phyloP scores from a whole-genome alignment of 202 grass and related monocot species.

The Thinopyrum obtusiflorum region DNA sequence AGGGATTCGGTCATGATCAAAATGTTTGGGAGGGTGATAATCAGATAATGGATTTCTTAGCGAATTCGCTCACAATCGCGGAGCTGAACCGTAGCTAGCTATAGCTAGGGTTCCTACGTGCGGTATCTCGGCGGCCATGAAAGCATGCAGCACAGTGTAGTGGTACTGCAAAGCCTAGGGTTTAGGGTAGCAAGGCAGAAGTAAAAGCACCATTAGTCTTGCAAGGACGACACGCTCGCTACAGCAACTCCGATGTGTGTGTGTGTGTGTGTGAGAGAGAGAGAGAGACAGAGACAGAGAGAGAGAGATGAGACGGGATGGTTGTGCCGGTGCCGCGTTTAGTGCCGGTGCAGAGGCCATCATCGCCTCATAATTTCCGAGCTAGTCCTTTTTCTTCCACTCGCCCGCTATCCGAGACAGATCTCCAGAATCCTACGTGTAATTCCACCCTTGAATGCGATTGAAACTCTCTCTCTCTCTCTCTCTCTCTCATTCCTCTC shows the following conservation, averaged over 20 bases:
- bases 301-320: background rate
- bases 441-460: slow-evolving; percentile 50
- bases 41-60: background rate
- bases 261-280: no score
- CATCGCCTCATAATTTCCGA: slow-evolving; percentile 38
- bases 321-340: slow-evolving; percentile 10
- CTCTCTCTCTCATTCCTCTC: no score
- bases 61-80: background rate
- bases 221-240: background rate
- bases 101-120: background rate
- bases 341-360: slow-evolving; percentile 29
- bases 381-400: background rate
- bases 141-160: background rate
- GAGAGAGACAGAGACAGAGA: background rate
- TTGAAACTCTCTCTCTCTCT: background rate
- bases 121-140: background rate
- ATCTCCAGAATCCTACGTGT: slow-evolving; percentile 57
- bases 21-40: background rate
- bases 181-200: background rate
- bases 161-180: background rate
- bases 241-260: background rate
- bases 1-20: background rate
- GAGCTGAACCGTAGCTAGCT: background rate
- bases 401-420: slow-evolving; percentile 32
- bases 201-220: slow-evolving; percentile 23